phyloP scores from a whole-genome alignment of 2,329 filamentous ascomycete species.

The Talaromyces sp. region DNA sequence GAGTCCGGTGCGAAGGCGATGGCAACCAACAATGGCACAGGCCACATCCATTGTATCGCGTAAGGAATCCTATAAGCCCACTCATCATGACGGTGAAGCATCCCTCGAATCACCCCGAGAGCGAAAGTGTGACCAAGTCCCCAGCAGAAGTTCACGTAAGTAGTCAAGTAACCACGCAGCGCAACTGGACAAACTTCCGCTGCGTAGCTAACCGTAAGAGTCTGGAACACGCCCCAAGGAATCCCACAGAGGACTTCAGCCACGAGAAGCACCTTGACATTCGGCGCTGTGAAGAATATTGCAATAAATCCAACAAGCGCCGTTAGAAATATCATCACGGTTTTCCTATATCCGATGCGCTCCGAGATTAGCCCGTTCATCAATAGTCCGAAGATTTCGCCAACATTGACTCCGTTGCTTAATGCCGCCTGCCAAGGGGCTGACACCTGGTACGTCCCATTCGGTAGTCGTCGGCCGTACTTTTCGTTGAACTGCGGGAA shows the following conservation, averaged over 20 bases:
- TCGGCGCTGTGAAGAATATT: conserved; percentile 52
- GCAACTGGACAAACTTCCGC: conserved; percentile 46
- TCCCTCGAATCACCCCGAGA: conserved; percentile 48
- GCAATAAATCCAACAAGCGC: conserved; percentile 48
- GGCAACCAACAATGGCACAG: conserved; percentile 46
- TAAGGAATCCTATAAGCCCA: conserved; percentile 54
- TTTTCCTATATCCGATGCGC: conserved; percentile 35
- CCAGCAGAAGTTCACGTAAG: conserved; percentile 46
- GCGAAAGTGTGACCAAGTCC: conserved; percentile 50
- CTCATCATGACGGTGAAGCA: conserved; percentile 45
- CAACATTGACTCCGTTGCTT: conserved; percentile 54
- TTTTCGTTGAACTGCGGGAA: conserved; percentile 30
- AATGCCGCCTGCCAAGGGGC: conserved; percentile 34
- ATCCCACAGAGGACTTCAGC: conserved; percentile 52
- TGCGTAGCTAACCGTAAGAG: conserved; percentile 44
- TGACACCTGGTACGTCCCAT: conserved; percentile 26
- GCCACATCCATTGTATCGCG: conserved; percentile 53
- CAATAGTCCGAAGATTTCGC: conserved; percentile 64
- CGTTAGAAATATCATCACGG: conserved; percentile 47
- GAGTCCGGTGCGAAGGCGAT: conserved; percentile 50
- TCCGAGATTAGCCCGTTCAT: conserved; percentile 61
- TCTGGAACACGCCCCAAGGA: conserved; percentile 53
- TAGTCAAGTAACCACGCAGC: conserved; percentile 44
- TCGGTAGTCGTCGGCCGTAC: conserved; percentile 23
- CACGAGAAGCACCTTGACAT: conserved; percentile 47